phyloP scores from a whole-genome alignment of 257 asterid genomes.

The Knoxia roxburghii region DNA sequence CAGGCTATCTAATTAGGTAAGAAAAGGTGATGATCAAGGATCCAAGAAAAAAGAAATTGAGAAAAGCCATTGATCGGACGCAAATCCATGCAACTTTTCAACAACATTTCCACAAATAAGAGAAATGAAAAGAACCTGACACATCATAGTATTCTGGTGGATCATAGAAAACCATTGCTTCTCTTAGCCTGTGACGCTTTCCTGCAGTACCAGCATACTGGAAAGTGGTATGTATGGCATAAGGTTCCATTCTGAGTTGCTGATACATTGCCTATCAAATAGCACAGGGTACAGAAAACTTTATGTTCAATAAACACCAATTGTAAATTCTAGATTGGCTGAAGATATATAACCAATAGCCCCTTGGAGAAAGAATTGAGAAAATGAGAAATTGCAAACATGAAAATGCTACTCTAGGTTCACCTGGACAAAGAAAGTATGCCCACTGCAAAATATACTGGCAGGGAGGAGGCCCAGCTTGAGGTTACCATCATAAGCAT shows the following conservation, averaged over 20 bases:
- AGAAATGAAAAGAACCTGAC: slow-evolving; percentile 51
- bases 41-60: slow-evolving; percentile 1
- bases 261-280: slow-evolving; percentile 60
- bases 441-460: slow-evolving; percentile 97
- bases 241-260: slow-evolving; percentile 84
- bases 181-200: slow-evolving; percentile 95
- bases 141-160: slow-evolving; percentile 82
- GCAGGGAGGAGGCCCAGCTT: slow-evolving; percentile 95
- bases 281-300: slow-evolving; percentile 1
- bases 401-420: slow-evolving; percentile 1
- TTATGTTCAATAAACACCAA: not conserved
- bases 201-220: slow-evolving; percentile 98
- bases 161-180: slow-evolving; percentile 85
- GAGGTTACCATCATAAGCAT: slow-evolving; percentile 96
- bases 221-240: slow-evolving; percentile 96
- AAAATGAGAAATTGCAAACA: not conserved
- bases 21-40: not conserved
- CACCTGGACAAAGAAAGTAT: slow-evolving; percentile 97
- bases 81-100: not conserved
- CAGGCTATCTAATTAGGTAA: not conserved
- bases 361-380: not conserved
- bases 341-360: not conserved
- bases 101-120: not conserved
- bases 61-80: not conserved
- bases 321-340: not conserved